Percentiles rank a stretch among this genome's conserved stretches.
Evolutionary conservation across 192 early-diverging fungal species (phyloP).

Genomic region (Mortierella claussenii): DNA sequence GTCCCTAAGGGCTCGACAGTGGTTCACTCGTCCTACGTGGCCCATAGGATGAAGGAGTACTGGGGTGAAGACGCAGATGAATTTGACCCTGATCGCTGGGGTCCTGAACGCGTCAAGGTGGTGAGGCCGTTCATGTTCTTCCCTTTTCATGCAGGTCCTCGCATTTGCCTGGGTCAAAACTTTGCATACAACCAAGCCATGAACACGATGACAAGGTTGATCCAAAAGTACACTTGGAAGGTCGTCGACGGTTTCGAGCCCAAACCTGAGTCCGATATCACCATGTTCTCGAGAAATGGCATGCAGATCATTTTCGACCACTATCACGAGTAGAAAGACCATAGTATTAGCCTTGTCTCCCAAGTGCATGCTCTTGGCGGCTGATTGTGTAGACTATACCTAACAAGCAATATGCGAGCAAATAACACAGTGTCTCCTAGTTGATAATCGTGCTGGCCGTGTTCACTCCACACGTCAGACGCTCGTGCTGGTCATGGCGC

Average conservation of each 20-base stretch:
- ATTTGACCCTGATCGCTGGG: constrained; percentile 65
- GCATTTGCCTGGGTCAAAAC: constrained; percentile 50
- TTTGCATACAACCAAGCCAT: constrained; percentile 52
- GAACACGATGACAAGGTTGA: constrained; percentile 42
- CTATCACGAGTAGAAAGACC: too few relatives aligned
- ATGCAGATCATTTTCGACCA: constrained; percentile 42
- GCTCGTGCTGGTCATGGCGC: too few relatives aligned
- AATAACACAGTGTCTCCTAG: too few relatives aligned
- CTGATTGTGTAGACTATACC: too few relatives aligned
- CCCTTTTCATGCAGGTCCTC: constrained; percentile 59
- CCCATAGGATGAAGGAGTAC: constrained; percentile 55
- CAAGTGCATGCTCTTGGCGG: too few relatives aligned
- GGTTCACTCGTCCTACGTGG: constrained; percentile 45
- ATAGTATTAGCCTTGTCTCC: too few relatives aligned
- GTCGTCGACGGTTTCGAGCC: constrained; percentile 37
- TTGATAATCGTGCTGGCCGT: too few relatives aligned
- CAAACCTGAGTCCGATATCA: constrained; percentile 39
- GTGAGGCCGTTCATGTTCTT: constrained; percentile 55
- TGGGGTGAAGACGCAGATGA: constrained; percentile 56
- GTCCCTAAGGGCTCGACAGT: constrained; percentile 55
- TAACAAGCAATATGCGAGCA: too few relatives aligned
- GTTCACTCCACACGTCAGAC: too few relatives aligned
- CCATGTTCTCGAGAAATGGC: constrained; percentile 39
- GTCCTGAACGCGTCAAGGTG: constrained; percentile 43
- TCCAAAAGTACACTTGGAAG: constrained; percentile 38